phyloP scores from a whole-genome alignment of 805 yeast species.

The baker's yeast (Saccharomyces cerevisiae) region DNA sequence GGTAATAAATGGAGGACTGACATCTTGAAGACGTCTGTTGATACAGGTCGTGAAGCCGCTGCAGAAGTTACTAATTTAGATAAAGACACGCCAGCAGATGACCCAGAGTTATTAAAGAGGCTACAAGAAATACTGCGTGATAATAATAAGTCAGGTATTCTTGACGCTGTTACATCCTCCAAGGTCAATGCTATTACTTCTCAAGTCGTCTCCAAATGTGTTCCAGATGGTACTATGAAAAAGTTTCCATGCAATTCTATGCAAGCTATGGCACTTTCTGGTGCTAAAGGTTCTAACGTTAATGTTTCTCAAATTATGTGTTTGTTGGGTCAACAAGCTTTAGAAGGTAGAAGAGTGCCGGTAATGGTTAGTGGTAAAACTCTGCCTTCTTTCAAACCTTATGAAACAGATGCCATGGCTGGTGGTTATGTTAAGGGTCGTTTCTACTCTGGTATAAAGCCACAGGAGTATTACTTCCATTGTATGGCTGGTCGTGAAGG shows the following conservation, averaged over 20 bases:
- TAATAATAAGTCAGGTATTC: constrained; percentile 80
- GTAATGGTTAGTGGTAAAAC: constrained; percentile 98
- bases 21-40: constrained; percentile 66
- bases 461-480: constrained; percentile 98
- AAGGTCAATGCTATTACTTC: constrained; percentile 89
- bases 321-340: constrained; percentile 95
- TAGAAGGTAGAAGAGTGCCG: constrained; percentile 98
- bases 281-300: constrained; percentile 98
- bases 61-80: constrained; percentile 86
- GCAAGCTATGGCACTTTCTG: constrained; percentile 99
- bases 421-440: constrained; percentile 98
- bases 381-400: constrained; percentile 91
- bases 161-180: constrained; percentile 92
- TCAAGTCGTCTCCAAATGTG: constrained; percentile 88
- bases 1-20: constrained; percentile 88
- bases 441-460: constrained; percentile 94
- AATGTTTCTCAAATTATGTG: constrained; percentile 99
- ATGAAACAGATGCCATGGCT: constrained; percentile 93
- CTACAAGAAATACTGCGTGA: constrained; percentile 93
- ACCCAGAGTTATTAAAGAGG: constrained; percentile 75
- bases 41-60: constrained; percentile 87
- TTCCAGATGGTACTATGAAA: constrained; percentile 94
- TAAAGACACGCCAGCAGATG: constrained; percentile 39
- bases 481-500: constrained; percentile 99
- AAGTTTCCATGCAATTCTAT: constrained; percentile 90